Evolutionary conservation across 306 rosid genomes (phyloP), one percentile per base, ranked within the genome.

Genomic region (Rosa chinensis): DNA sequence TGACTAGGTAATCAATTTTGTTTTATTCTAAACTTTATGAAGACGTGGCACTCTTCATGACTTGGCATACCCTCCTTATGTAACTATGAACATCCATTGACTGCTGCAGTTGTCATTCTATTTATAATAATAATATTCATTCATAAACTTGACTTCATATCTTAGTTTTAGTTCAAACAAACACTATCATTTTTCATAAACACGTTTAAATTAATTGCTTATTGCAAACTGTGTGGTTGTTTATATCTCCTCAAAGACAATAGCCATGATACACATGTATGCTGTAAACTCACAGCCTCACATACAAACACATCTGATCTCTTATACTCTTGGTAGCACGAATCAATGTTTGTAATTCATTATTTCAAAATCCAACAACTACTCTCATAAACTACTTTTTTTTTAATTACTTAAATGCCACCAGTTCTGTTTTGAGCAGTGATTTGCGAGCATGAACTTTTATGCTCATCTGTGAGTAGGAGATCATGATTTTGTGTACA

Each of bases 51-150:
- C 40, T 40, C 69, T 40, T 55, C 13, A 56, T 40, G 55, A 21
- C 8, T 74, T 56, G 53, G 6, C 28, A 18, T 58, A 5, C 67
- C 43, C 40, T 74, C 43, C 16, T 73, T 21, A 55, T 7, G n/a
- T 74, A 55, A 61, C 12, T 56, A 56, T 42, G 69, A 74, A 14
- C 21, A 59, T 42, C 78, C 43, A 43, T 58, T n/a, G 67, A 55
- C 42, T 40, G 16, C 43, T 43, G 55, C 42, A 42, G 6, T 25
- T 42, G 42, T 75, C 69, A 55, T n/a, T 74, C 20, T 74, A 20
- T 16, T 73, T 7, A 43, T 20, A 25, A 39, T 75, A 75, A 6
- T 23, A 32, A 59, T 70, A 40, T 53, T 45, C 40, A 14, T 59
- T 75, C 25, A 59, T 75, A 42, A 66, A 37, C 23, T 37, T 66